These are phyloP conservation scores for Pseudogymnoascus sp. DNA, from an alignment of 2,329 filamentous ascomycete species.

Conservation along the genomic window DNA sequence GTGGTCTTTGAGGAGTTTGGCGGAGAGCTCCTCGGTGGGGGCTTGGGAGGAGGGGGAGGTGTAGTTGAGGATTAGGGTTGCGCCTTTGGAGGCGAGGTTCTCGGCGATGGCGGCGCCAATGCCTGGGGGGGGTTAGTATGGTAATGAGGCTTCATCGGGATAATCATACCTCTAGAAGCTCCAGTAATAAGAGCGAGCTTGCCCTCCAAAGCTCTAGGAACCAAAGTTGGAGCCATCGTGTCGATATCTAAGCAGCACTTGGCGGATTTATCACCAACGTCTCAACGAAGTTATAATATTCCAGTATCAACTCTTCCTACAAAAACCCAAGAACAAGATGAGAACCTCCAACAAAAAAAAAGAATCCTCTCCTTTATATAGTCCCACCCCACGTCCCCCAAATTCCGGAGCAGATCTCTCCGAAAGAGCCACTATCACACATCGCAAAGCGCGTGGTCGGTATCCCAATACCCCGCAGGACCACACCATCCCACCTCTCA, in stretches of 20 bases:
- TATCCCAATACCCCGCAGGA: not conserved
- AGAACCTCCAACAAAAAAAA: not conserved
- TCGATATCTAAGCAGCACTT: not conserved
- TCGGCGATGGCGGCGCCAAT: constrained; percentile 60
- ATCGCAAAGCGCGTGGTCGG: not conserved
- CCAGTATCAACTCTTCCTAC: not conserved
- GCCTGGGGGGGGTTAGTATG: constrained; percentile 40
- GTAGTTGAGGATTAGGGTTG: constrained; percentile 57
- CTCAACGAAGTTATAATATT: not conserved
- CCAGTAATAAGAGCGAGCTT: constrained; percentile 76
- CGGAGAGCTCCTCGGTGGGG: constrained; percentile 46
- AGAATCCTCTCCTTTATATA: not conserved
- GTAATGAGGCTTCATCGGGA: not conserved
- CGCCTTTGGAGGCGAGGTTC: constrained; percentile 64
- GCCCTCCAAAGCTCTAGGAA: constrained; percentile 47
- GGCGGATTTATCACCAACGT: not conserved
- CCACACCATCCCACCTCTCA: not conserved
- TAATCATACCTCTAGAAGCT: constrained; percentile 59
- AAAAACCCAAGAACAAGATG: not conserved
- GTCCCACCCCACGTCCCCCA: not conserved
- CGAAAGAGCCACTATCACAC: not conserved
- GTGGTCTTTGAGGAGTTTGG: constrained; percentile 48
- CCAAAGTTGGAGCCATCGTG: not conserved
- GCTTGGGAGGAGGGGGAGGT: constrained; percentile 53
- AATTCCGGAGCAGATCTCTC: not conserved